Base-by-base conservation (phyloP, 108 stramenopile species). In the Skeletonema tropicum region DNA sequence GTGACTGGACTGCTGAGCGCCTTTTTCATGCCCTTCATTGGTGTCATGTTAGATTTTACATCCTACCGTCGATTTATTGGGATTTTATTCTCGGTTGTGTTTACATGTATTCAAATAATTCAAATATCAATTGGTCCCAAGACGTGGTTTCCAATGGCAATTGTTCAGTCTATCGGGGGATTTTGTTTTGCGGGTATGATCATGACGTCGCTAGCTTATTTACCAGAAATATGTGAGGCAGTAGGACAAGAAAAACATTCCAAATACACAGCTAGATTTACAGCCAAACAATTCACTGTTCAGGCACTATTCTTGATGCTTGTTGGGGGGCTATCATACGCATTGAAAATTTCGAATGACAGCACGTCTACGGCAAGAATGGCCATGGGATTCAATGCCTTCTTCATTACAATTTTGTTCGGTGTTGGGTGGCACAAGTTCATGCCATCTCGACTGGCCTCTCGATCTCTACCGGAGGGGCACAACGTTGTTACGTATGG, bases 81-180 rank as follows among this genome's bases (percentile, higher is more conserved):
- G 6, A 61, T 72, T 2, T 26, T 69, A 1, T 71, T 80, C 5
- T 79, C 84, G 10, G 30, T 76, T 19, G 14, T 77, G 1, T 60
- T 88, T 25, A 58, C 70, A 1, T 3, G 73, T 13, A 80, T 92
- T 19, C 81, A 87, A 21, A 82, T 75, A 2, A 69, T 75, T 36
- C 89, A 90, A 67, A 90, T 90, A 30, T 58, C 42, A 6, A 87
- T 86, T 17, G 65, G 76, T 15, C 39, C 48, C 25, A 46, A 63
- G 3, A 90, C 89, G 6, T 92, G 91, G 91, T 92, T 90, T 64
- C 36, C 63, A 48, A 90, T 88, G 85, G 68, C 85, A 10, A 83
- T 90, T 26, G 62, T 92, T 9, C 89, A 92, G 64, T 84, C 85
- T n/a, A 9, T 89, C 10, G 71, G 73, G 7, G 85, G 79, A 23